Base-by-base conservation (phyloP, 352 stramenopile species). In the Pythium volutum region DNA sequence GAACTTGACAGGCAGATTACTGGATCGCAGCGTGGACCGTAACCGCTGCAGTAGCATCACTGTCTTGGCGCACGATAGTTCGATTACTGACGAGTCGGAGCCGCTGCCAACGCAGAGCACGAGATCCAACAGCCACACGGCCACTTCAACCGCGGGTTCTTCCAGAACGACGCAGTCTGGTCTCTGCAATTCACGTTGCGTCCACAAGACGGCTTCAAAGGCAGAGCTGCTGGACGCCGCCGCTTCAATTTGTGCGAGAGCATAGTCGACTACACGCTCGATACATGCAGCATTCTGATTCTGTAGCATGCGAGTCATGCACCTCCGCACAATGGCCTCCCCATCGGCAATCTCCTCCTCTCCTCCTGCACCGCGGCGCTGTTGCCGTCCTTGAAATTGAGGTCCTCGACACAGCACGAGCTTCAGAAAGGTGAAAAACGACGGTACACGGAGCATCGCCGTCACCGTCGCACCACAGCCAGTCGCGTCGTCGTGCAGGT, bases 131-230 rank as follows among this genome's bases (percentile, higher is more conserved):
- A 72, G 36, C 65, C 59, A 72, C 14, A 47, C 31, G 10, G 77
- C 76, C 9, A 94, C 59, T 62, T 97, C 87, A n/a, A 97, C 70
- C 16, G 73, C 81, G 15, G 89, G 83, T 16, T 93, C 82, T n/a
- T 69, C 41, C 9, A 77, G 10, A 15, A 81, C 76, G 2, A 56
- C 65, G 8, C 56, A 58, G 52, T 96, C 88, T 8, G 68, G n/a
- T 18, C 73, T 70, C 45, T 59, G 39, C 4, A 94, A 66, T 2
- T 82, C 78, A 16, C 84, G 73, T 27, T 96, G 76, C 0, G 85
- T 95, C 90, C 89, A 97, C 22, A 93, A 33, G 25, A 67, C 45
- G 0, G 89, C 81, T 62, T 93, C 79, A 31, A 77, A 95, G 0
- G 55, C 14, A 23, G 84, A 74, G 9, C 58, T 70, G 8, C 58